Evolutionary conservation across 768 basidiomycete species (phyloP).

Genomic region (Hygrocybe coccinea): DNA sequence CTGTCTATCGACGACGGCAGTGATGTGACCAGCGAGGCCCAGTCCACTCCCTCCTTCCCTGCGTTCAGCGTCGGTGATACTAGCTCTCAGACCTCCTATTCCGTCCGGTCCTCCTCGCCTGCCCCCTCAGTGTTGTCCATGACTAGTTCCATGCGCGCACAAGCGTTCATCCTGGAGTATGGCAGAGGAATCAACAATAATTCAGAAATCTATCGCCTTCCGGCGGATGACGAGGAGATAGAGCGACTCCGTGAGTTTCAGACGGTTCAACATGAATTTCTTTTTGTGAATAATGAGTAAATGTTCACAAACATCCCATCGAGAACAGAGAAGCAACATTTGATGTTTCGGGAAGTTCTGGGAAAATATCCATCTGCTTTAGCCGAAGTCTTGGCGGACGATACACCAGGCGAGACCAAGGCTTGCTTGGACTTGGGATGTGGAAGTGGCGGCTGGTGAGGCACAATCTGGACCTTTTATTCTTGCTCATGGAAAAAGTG

Average conservation of each 20-base stretch:
- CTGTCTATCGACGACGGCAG: slow-evolving; percentile 37
- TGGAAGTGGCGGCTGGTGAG: slow-evolving; percentile 71
- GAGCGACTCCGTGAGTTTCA: slow-evolving; percentile 53
- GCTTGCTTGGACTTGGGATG: slow-evolving; percentile 71
- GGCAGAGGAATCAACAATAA: slow-evolving; percentile 71
- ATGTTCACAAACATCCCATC: no score
- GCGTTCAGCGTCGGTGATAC: slow-evolving; percentile 36
- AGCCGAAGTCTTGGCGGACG: slow-evolving; percentile 54
- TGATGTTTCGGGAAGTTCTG: slow-evolving; percentile 57
- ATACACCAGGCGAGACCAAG: slow-evolving; percentile 55
- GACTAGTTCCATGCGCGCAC: slow-evolving; percentile 56
- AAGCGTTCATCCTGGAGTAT: slow-evolving; percentile 59
- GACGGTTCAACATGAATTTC: slow-evolving; percentile 4
- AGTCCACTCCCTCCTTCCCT: slow-evolving; percentile 39
- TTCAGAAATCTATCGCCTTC: slow-evolving; percentile 72
- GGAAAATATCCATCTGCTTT: slow-evolving; percentile 64
- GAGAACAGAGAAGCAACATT: slow-evolving; percentile 59
- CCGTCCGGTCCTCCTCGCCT: slow-evolving; percentile 35
- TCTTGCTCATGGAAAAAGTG: neutral
- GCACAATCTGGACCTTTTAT: slow-evolving; percentile 2
- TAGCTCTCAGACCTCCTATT: slow-evolving; percentile 37
- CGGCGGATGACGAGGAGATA: slow-evolving; percentile 76
- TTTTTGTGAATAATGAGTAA: no score
- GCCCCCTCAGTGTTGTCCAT: slow-evolving; percentile 64
- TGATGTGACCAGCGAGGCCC: slow-evolving; percentile 32